These are phyloP conservation scores for Canavalia gladiata DNA, from an alignment of 306 rosid species.

Conservation along the genomic window DNA sequence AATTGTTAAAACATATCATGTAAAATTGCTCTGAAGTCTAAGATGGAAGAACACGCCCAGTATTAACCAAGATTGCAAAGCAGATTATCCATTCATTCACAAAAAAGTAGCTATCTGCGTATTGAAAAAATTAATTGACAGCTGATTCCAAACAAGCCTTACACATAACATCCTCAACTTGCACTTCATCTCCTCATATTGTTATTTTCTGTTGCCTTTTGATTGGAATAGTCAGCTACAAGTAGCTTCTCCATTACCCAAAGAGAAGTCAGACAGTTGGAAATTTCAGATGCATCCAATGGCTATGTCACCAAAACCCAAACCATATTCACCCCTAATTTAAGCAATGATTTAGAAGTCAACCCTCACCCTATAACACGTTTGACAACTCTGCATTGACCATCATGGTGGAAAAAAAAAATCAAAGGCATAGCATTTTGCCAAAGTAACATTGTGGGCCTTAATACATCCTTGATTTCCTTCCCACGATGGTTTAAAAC, in stretches of 20 bases:
- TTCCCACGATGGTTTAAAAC: conserved; percentile 28
- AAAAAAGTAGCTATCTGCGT: background rate
- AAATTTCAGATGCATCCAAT: conserved; percentile 7
- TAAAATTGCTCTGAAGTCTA: background rate
- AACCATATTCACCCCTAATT: background rate
- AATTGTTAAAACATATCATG: background rate
- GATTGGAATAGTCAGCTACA: background rate
- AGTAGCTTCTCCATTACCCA: background rate
- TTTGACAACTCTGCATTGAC: conserved; percentile 6
- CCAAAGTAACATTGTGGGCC: background rate
- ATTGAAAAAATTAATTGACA: background rate
- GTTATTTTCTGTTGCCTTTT: background rate
- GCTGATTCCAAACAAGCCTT: background rate
- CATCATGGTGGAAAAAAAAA: conserved; percentile 12
- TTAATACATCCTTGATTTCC: conserved; percentile 13
- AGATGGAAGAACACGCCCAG: background rate
- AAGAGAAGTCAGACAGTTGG: background rate
- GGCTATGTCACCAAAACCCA: background rate
- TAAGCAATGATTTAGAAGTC: conserved; percentile 24
- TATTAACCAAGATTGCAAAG: background rate
- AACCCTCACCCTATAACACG: background rate
- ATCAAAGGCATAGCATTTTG: background rate
- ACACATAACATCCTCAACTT: background rate
- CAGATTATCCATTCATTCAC: background rate
- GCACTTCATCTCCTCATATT: background rate